These are phyloP conservation scores for Vishniacozyma victoriae DNA, from an alignment of 768 basidiomycete genomes.

Conservation along the genomic window DNA sequence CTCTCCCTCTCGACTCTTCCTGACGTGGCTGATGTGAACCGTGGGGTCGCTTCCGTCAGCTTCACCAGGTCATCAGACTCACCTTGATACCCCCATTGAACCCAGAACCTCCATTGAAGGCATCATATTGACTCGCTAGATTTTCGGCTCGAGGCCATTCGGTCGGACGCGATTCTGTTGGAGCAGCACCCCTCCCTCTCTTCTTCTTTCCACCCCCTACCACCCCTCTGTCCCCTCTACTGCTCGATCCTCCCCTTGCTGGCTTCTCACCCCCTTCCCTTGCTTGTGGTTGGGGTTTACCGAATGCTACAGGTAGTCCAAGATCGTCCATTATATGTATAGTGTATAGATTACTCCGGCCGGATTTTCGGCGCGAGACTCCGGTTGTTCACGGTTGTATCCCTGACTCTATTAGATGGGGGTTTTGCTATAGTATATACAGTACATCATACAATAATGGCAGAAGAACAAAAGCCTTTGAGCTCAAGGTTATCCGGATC, in stretches of 20 bases:
- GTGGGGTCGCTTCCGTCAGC: neutral
- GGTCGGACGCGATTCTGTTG: neutral
- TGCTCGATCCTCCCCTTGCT: neutral
- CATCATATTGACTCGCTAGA: neutral
- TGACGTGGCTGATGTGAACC: constrained; percentile 3
- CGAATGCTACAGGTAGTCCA: constrained; percentile 4
- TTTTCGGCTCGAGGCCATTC: neutral
- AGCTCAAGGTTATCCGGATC: constrained; percentile 9
- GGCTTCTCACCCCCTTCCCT: too few relatives aligned
- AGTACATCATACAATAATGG: too few relatives aligned
- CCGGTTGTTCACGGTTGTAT: neutral
- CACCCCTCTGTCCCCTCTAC: neutral
- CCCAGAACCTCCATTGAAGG: neutral
- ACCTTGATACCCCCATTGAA: constrained; percentile 7
- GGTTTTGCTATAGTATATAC: too few relatives aligned
- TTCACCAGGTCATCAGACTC: neutral
- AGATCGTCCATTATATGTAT: constrained; percentile 1
- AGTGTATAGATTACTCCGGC: neutral
- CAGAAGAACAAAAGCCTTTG: constrained; percentile 13
- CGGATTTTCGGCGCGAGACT: neutral
- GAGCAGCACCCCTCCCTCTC: neutral
- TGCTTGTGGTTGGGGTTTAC: neutral
- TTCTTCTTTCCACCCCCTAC: neutral
- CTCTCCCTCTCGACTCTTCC: constrained; percentile 6
- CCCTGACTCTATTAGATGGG: too few relatives aligned